Conservation (phyloP, 2,329 filamentous ascomycete species). For the Sporothrix protearum region DNA sequence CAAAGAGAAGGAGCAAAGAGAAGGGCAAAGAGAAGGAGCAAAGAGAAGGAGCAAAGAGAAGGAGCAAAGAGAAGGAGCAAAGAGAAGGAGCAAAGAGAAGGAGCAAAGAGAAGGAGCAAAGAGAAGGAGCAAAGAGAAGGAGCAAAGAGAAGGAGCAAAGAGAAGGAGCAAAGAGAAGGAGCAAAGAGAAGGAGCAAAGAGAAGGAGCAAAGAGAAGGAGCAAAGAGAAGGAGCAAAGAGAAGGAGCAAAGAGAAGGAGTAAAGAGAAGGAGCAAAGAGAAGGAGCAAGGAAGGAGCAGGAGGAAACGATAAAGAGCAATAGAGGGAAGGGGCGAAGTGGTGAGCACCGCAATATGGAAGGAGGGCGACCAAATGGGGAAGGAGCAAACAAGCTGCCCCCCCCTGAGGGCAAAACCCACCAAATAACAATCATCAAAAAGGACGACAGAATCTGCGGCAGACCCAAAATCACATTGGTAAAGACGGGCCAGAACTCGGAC, state of each 20-base stretch:
- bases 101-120: neutral
- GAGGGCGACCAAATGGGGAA: neutral
- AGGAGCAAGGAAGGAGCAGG: neutral
- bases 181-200: too few relatives aligned
- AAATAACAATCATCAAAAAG: slow-evolving; percentile 58
- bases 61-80: neutral
- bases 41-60: too few relatives aligned
- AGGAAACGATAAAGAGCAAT: too few relatives aligned
- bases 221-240: neutral
- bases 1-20: neutral
- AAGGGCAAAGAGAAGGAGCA: neutral
- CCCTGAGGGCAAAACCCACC: neutral
- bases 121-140: neutral
- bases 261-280: neutral
- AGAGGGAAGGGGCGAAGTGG: neutral
- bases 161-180: neutral
- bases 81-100: too few relatives aligned
- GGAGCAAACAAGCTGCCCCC: too few relatives aligned
- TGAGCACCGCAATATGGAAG: neutral
- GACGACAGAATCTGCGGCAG: slow-evolving; percentile 49
- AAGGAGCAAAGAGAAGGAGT: too few relatives aligned
- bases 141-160: too few relatives aligned
- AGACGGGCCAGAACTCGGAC: slow-evolving; percentile 56
- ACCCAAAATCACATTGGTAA: slow-evolving; percentile 55
- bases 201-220: neutral